Percentiles rank a stretch among this genome's conserved stretches.
These are phyloP conservation scores for Monascus ruber DNA, from an alignment of 2,329 filamentous ascomycete genomes.

Conservation along the genomic window DNA sequence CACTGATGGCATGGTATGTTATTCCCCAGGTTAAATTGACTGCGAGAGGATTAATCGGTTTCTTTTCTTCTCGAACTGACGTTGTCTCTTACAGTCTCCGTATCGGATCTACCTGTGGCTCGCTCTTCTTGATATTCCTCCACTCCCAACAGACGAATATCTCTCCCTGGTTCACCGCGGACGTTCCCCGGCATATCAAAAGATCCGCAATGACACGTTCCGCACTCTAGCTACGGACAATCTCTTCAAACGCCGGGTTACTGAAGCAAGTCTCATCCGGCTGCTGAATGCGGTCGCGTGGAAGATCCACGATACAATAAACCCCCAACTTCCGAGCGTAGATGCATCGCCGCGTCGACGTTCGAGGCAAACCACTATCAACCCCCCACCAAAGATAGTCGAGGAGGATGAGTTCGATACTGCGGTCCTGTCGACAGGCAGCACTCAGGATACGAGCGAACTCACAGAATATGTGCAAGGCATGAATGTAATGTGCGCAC, in stretches of 20 bases:
- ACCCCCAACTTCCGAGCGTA: slow-evolving; percentile 25
- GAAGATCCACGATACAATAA: slow-evolving; percentile 71
- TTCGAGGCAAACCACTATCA: slow-evolving; percentile 33
- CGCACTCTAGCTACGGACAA: slow-evolving; percentile 92
- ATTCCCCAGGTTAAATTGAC: not conserved
- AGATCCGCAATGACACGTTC: slow-evolving; percentile 98
- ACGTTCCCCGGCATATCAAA: slow-evolving; percentile 86
- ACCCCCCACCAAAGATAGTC: slow-evolving; percentile 26
- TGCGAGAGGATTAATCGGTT: slow-evolving; percentile 1
- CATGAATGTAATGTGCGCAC: slow-evolving; percentile 96
- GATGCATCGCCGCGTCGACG: slow-evolving; percentile 35
- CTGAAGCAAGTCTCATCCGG: slow-evolving; percentile 86
- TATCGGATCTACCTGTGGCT: slow-evolving; percentile 94
- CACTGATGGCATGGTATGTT: slow-evolving; percentile 41
- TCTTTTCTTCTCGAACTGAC: slow-evolving; percentile 4
- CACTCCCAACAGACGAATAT: slow-evolving; percentile 78
- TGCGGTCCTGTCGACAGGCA: slow-evolving; percentile 2
- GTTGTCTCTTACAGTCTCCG: slow-evolving; percentile 53
- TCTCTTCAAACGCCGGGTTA: slow-evolving; percentile 90
- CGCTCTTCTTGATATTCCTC: slow-evolving; percentile 76
- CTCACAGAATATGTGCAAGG: slow-evolving; percentile 91
- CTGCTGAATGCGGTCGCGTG: slow-evolving; percentile 91
- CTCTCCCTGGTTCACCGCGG: slow-evolving; percentile 84
- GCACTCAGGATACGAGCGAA: slow-evolving; percentile 47
- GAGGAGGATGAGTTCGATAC: slow-evolving; percentile 13